Percentiles rank a stretch among this genome's conserved stretches.
phyloP scores from a whole-genome alignment of 2,329 filamentous ascomycete genomes.

The Aspergillus pseudoterreus region DNA sequence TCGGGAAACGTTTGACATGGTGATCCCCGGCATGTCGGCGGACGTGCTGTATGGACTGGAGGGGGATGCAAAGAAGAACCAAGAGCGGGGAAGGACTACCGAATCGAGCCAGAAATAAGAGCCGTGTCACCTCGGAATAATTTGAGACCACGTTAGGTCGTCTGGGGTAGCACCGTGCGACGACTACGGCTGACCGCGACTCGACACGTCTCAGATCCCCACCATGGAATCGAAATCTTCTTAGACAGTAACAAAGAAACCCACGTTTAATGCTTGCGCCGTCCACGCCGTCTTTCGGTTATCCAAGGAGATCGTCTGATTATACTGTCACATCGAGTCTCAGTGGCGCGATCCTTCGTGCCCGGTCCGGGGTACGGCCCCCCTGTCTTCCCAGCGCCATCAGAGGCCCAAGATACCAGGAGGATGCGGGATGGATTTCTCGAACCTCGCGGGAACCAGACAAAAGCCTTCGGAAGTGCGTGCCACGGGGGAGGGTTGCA shows the following conservation, averaged over 20 bases:
- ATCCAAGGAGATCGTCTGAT: background rate
- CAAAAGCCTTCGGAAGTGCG: background rate
- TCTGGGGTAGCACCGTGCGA: too few species aligned
- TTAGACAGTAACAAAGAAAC: too few species aligned
- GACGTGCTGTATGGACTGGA: slow-evolving; percentile 37
- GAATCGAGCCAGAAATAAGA: background rate
- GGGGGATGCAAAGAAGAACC: slow-evolving; percentile 30
- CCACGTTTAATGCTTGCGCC: too few species aligned
- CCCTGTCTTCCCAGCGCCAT: background rate
- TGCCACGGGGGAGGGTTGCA: slow-evolving; percentile 25
- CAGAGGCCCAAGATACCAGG: too few species aligned
- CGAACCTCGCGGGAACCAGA: background rate
- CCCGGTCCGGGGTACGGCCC: background rate
- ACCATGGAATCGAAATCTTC: too few species aligned
- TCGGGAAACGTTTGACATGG: slow-evolving; percentile 58
- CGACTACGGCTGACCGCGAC: too few species aligned
- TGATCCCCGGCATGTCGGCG: slow-evolving; percentile 40
- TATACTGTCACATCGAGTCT: background rate
- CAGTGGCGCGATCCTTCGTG: background rate
- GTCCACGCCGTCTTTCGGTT: background rate
- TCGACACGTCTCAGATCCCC: too few species aligned
- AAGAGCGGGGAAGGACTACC: background rate
- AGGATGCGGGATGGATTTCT: background rate
- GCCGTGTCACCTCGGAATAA: too few species aligned
- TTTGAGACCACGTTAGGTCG: too few species aligned